Evolutionary conservation across 2,329 filamentous ascomycete species (phyloP), one percentile per base, ranked within the genome.

Genomic region (Aspergillus clavatus): DNA sequence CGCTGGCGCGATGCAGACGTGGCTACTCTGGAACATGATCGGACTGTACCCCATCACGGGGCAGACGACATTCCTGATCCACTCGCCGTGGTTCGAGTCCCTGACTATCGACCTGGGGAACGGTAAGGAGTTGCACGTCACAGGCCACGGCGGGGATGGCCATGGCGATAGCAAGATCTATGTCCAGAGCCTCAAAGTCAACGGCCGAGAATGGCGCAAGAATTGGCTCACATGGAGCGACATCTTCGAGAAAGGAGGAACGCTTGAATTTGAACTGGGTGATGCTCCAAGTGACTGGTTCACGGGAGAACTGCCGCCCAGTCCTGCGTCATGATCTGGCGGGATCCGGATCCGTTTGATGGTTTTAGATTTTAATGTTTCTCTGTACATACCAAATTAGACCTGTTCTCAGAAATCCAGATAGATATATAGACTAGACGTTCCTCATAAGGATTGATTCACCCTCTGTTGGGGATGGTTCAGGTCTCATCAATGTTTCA

Each of bases 1-100:
- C 60, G 82, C 82, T 1, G 84, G 84, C 5, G 81, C 84, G 11
- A 86, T 87, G 83, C 82, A 87, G 59, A 81, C 77, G 6, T 86
- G 82, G 79, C 63, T 84, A 2, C 65, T 85, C 7, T 87, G 83
- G 79, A 80, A 78, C 51, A 84, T 84, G 75, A 74, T 86, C 28
- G 83, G 83, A 2, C 66, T 86, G 22, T 86, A 84, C 53, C 83
- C 83, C 1, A 69, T 87, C 50, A 84, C 82, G 0, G 82, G 81
- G 0, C 83, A 86, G 68, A 81, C 81, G 0, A 83, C 79, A 1
- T 86, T 86, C 60, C 69, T 86, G 12, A 72, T 86, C 42, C 78
- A 77, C 3, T 80, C 79, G 5, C 82, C 82, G 0, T 85, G 80
- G 80, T 82, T 84, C 57, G 63, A 65, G 1, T 72, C 79, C 29